Conservation (phyloP, 306 rosid genomes). For the Ammopiptanthus mongolicus region DNA sequence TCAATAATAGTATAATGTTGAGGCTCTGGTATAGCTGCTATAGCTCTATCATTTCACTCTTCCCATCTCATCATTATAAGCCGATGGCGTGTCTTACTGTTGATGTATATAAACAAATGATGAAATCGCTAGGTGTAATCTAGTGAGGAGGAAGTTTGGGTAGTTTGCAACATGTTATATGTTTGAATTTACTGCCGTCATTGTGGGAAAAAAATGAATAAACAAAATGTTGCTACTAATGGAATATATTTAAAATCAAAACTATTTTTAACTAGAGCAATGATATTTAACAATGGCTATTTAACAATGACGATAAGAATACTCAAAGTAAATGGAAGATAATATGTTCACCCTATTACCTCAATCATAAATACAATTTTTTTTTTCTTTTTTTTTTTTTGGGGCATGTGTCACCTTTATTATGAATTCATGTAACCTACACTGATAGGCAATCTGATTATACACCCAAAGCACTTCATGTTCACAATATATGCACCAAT, state of each 20-base stretch:
- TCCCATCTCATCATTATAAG: not conserved
- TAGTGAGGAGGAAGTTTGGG: not conserved
- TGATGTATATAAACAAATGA: not conserved
- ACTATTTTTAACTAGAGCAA: too few species aligned
- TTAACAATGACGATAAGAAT: not conserved
- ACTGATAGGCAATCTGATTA: not conserved
- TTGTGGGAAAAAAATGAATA: not conserved
- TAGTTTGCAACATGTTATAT: not conserved
- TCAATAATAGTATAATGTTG: slow-evolving; percentile 50
- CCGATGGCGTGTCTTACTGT: not conserved
- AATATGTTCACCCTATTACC: not conserved
- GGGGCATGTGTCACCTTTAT: not conserved
- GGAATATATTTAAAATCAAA: too few species aligned
- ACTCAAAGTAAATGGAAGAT: not conserved
- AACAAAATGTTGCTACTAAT: too few species aligned
- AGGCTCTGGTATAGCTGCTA: slow-evolving; percentile 29
- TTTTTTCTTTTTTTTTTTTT: not conserved
- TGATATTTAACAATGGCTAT: not conserved
- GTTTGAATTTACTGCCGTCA: not conserved
- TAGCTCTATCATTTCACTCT: not conserved
- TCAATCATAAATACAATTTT: not conserved
- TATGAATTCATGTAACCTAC: not conserved
- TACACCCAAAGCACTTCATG: not conserved
- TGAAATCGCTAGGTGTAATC: not conserved
- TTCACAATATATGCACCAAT: not conserved